phyloP scores from a whole-genome alignment of 1,284 basidiomycete species.

The Salmacisia buchloeana region DNA sequence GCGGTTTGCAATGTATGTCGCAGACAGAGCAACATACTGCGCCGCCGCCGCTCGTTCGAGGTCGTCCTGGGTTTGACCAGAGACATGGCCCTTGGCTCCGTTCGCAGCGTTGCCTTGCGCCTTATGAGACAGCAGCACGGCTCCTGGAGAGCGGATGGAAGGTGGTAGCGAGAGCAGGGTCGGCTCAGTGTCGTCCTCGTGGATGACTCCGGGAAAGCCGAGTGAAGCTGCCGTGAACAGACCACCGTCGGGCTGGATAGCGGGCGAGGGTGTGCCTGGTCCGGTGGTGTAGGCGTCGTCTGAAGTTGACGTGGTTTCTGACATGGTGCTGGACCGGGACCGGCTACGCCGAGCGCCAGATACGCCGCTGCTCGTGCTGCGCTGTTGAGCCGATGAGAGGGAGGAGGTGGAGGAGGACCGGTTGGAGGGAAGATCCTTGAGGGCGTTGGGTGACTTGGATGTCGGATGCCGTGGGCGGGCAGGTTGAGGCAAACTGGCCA shows the following conservation, averaged over 20 bases:
- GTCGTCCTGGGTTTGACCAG: background rate
- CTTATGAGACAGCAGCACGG: background rate
- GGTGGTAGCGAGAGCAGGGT: slow-evolving; percentile 2
- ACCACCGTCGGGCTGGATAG: background rate
- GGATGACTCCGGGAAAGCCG: background rate
- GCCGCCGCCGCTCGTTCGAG: background rate
- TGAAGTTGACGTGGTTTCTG: slow-evolving; percentile 2
- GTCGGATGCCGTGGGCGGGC: background rate
- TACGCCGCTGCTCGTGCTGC: background rate
- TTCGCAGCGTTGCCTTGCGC: background rate
- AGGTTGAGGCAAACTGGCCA: background rate
- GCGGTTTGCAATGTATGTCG: background rate
- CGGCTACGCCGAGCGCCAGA: background rate
- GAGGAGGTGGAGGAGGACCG: slow-evolving; percentile 2
- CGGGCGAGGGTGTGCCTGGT: background rate
- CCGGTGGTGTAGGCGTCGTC: slow-evolving; percentile 9
- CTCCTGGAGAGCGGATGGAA: background rate
- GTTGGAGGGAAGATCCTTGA: background rate
- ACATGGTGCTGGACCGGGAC: background rate
- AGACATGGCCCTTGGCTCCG: background rate
- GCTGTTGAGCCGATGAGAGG: background rate
- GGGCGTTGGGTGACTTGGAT: background rate
- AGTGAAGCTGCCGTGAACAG: background rate
- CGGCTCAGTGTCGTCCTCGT: background rate
- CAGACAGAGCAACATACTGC: background rate